Evolutionary conservation across 2,329 filamentous ascomycete species (phyloP), one percentile per base, ranked within the genome.

Genomic region (Xylariomycetidae sp.): DNA sequence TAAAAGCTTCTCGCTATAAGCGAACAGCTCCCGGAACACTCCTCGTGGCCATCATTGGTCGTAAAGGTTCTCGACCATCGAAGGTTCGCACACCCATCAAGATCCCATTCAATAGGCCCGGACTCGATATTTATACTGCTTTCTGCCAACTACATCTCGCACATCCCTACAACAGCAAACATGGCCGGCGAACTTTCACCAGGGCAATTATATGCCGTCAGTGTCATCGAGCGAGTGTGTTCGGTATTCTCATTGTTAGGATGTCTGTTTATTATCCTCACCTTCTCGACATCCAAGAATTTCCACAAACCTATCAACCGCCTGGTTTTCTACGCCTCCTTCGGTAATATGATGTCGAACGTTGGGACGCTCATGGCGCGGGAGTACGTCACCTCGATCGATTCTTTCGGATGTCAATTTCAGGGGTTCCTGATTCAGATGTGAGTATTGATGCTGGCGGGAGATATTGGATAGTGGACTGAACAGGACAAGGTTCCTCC

Each of bases 291-390:
- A n/a, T 85, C 81, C 19, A 71, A 69, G 12, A 70, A 72, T 5
- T 92, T 92, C 54, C 83, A 85, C 50, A 90, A 88, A 53, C 84
- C 86, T n/a, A 88, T 92, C 63, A 92, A 92, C 53, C 73, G 87
- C 13, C 70, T 94, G 0, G 80, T 90, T 8, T 90, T 94, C 57
- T 92, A 84, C 56, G 86, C 87, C 6, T 84, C 83, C 0, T 83
- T 86, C 51, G 87, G 86, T 7, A 94, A 94, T 51, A 70, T 90
- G 48, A 68, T 88, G 59, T 77, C 77, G 41, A 90, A 88, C 55
- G 72, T 87, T 13, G 85, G 80, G 1, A 88, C 86, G 0, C 59
- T 90, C 20, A 85, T 90, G 51, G 80, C 82, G 0, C 71, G 74
- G 22, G 68, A 72, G 1, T 84, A 77, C 25, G 61, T 86, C 6